A percentile compares a stretch with the other conserved stretches of the same genome.
phyloP scores from a whole-genome alignment of 352 stramenopile species.

The Pythium aphanidermatum region DNA sequence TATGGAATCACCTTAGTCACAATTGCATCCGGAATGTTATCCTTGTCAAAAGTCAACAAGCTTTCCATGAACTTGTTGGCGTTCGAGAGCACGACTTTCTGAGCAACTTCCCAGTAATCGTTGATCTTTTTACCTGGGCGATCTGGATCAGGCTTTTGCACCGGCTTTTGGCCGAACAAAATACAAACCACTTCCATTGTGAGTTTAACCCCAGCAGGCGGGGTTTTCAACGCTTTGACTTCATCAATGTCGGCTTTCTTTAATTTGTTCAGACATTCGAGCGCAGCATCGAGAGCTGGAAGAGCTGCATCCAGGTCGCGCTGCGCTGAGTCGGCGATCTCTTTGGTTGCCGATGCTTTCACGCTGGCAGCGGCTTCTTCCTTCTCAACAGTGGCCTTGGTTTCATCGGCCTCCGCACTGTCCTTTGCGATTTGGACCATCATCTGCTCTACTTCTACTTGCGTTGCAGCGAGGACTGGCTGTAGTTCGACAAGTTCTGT shows the following conservation, averaged over 20 bases:
- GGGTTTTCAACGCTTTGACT: constrained; percentile 89
- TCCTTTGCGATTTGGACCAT: constrained; percentile 89
- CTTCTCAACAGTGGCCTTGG: constrained; percentile 80
- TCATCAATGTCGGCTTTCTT: constrained; percentile 92
- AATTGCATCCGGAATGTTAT: constrained; percentile 90
- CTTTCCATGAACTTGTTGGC: constrained; percentile 91
- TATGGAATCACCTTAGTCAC: constrained; percentile 76
- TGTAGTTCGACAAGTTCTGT: constrained; percentile 78
- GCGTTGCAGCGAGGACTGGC: constrained; percentile 65
- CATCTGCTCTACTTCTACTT: constrained; percentile 86
- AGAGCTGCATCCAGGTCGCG: constrained; percentile 84
- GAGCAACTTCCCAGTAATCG: constrained; percentile 88
- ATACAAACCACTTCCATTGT: constrained; percentile 92
- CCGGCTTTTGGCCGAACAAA: constrained; percentile 88
- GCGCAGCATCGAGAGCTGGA: constrained; percentile 76
- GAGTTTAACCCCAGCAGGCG: constrained; percentile 86
- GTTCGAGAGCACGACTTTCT: constrained; percentile 90
- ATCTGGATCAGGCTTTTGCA: constrained; percentile 83
- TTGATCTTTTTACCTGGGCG: constrained; percentile 88
- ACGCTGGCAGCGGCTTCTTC: constrained; percentile 83
- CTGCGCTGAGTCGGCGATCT: constrained; percentile 87
- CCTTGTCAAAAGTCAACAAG: constrained; percentile 89
- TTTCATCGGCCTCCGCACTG: constrained; percentile 86
- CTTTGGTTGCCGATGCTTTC: constrained; percentile 84
- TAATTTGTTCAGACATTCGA: constrained; percentile 87